Conservation (phyloP, 768 basidiomycete genomes). For the Russula brevipes region DNA sequence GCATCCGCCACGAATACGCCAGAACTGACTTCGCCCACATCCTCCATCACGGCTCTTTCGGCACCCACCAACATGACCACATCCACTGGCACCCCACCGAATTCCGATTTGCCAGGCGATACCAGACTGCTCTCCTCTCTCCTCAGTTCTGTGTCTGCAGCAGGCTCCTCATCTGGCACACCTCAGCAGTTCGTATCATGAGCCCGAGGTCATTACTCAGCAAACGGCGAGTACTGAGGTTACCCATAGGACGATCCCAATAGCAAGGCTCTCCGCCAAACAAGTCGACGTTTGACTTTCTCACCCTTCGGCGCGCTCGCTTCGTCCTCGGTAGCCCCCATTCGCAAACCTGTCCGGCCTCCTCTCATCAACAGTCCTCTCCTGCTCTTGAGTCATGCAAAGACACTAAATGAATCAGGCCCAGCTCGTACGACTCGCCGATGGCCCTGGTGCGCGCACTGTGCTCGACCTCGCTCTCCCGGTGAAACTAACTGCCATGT, state of each 20-base stretch:
- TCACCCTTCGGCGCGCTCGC: conserved; percentile 79
- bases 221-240: conserved; percentile 25
- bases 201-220: conserved; percentile 20
- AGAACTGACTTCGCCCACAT: conserved; percentile 41
- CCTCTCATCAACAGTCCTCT: conserved; percentile 35
- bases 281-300: conserved; percentile 82
- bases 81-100: conserved; percentile 36
- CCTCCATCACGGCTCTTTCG: conserved; percentile 39
- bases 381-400: conserved; percentile 56
- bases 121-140: conserved; percentile 76
- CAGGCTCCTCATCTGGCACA: conserved; percentile 33
- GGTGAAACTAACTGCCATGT: too few relatives aligned
- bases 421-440: too few relatives aligned
- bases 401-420: too few relatives aligned
- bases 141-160: conserved; percentile 47
- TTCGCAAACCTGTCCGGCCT: conserved; percentile 64
- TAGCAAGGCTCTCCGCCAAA: conserved; percentile 59
- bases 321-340: conserved; percentile 38
- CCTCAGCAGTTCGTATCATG: conserved; percentile 41
- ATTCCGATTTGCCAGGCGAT: conserved; percentile 34
- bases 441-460: too few relatives aligned
- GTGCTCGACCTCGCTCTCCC: too few relatives aligned
- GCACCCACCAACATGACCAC: conserved; percentile 39
- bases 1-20: conserved; percentile 33
- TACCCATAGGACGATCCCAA: conserved; percentile 25